Conservation (phyloP, 1,139 yeast genomes). For the Zygotorulaspora mrakii region DNA sequence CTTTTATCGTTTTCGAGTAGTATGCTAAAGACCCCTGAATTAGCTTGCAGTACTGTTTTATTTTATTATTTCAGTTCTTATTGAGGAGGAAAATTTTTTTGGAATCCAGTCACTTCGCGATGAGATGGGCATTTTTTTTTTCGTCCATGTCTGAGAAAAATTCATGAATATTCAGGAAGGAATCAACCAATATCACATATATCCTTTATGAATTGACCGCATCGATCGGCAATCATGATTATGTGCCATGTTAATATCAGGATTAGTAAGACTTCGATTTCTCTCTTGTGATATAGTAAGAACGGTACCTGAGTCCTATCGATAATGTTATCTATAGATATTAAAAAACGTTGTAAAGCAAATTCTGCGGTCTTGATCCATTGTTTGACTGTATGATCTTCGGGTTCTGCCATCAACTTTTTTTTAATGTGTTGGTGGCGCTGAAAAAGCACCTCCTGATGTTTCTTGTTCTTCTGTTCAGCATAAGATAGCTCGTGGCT, state of each 20-base stretch:
- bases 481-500: not conserved
- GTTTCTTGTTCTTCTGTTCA: not conserved
- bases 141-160: no score
- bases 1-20: no score
- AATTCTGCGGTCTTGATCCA: no score
- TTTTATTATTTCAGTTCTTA: no score
- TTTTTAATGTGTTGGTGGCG: no score
- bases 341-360: slow-evolving; percentile 3
- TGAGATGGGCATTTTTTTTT: slow-evolving; percentile 2
- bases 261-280: slow-evolving; percentile 3
- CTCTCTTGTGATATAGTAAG: slow-evolving; percentile 6
- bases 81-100: slow-evolving; percentile 5
- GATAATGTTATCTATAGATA: slow-evolving; percentile 3
- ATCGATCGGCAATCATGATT: slow-evolving; percentile 5
- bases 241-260: slow-evolving; percentile 10
- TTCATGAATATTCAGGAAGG: no score
- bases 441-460: no score
- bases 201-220: slow-evolving; percentile 2
- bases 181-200: slow-evolving; percentile 3
- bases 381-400: not conserved
- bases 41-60: no score
- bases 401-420: not conserved
- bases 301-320: slow-evolving; percentile 7
- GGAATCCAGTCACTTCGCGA: not conserved
- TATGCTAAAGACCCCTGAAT: no score